phyloP scores from a whole-genome alignment of 257 asterid genomes.

The Solanum dulcamara region DNA sequence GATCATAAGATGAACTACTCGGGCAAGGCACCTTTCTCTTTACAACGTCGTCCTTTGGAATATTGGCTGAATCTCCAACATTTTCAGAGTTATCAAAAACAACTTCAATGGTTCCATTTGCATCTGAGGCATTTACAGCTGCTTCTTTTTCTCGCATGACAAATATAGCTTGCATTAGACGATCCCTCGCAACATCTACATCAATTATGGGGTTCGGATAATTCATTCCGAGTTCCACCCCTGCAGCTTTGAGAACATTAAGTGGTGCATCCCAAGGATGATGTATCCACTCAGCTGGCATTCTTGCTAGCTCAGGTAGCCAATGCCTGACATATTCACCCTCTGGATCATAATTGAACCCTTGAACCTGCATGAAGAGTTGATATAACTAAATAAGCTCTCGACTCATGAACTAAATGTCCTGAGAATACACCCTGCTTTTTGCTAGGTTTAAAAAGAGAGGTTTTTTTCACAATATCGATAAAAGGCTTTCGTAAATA shows the following conservation, averaged over 20 bases:
- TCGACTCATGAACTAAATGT: neutral
- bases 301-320: conserved; percentile 81
- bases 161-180: conserved; percentile 53
- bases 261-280: conserved; percentile 93
- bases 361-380: conserved; percentile 53
- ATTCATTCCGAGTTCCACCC: conserved; percentile 74
- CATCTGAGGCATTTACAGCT: conserved; percentile 16
- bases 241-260: conserved; percentile 57
- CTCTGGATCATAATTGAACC: conserved; percentile 73
- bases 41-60: conserved; percentile 19
- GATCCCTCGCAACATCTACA: conserved; percentile 59
- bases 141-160: conserved; percentile 54
- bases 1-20: conserved; percentile 59
- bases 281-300: conserved; percentile 93
- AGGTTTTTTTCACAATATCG: neutral
- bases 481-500: neutral
- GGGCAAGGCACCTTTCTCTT: conserved; percentile 31
- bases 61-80: neutral
- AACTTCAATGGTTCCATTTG: conserved; percentile 36
- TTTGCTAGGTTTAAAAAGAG: neutral
- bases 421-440: neutral
- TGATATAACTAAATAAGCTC: neutral
- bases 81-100: conserved; percentile 58
- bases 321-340: conserved; percentile 83
- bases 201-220: conserved; percentile 77